Conservation (phyloP, 768 basidiomycete species). For the Hortiboletus flavorubellus region DNA sequence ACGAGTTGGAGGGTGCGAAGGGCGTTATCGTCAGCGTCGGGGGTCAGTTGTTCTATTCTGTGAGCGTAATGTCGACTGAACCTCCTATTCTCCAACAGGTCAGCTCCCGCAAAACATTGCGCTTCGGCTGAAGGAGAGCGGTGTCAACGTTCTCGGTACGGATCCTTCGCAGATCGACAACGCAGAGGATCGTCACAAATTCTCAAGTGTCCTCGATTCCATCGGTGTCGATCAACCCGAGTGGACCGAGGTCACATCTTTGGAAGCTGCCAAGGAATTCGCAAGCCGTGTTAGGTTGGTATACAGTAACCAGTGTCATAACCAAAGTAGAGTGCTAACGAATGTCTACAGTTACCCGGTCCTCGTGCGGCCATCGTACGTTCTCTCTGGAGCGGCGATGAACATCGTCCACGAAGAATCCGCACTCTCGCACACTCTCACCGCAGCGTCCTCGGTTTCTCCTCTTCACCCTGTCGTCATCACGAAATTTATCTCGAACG, state of each 20-base stretch:
- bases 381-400: conserved; percentile 98
- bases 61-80: not conserved
- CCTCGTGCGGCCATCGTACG: conserved; percentile 96
- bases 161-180: conserved; percentile 94
- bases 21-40: conserved; percentile 97
- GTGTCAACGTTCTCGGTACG: conserved; percentile 93
- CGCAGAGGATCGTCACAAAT: conserved; percentile 99
- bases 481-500: conserved; percentile 97
- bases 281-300: conserved; percentile 71
- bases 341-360: conserved; percentile 76
- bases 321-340: not conserved
- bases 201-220: conserved; percentile 93
- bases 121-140: conserved; percentile 84
- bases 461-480: conserved; percentile 97
- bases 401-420: conserved; percentile 96
- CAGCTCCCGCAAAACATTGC: conserved; percentile 99
- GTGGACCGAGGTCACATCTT: conserved; percentile 87
- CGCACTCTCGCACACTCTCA: conserved; percentile 85
- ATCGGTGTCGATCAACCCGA: conserved; percentile 96
- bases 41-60: conserved; percentile 47
- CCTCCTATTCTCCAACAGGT: conserved; percentile 42
- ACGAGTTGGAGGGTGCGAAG: conserved; percentile 88
- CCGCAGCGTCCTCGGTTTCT: conserved; percentile 95
- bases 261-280: conserved; percentile 90
- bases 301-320: not conserved